These are phyloP conservation scores for Colletotrichum sp. DNA, from an alignment of 2,329 filamentous ascomycete species.

Conservation along the genomic window DNA sequence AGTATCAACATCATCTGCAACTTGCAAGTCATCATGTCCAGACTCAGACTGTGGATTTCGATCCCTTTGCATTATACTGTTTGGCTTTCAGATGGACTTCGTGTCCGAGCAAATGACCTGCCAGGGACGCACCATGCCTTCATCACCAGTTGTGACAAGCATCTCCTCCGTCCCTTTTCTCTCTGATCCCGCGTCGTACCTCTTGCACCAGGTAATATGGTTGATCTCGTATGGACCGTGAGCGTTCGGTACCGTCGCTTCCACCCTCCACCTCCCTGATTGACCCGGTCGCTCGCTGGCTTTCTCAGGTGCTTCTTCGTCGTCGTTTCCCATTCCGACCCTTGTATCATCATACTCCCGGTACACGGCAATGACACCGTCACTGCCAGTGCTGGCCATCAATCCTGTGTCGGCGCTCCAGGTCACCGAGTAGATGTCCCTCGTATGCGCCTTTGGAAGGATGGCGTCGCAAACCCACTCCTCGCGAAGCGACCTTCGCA, in stretches of 20 bases:
- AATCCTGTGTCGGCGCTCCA: conserved; percentile 83
- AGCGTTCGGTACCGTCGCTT: conserved; percentile 73
- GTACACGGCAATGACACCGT: conserved; percentile 83
- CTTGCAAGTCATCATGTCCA: not conserved
- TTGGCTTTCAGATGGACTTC: not conserved
- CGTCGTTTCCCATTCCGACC: not conserved
- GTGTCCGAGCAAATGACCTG: conserved; percentile 45
- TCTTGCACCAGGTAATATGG: conserved; percentile 84
- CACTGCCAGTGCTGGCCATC: conserved; percentile 87
- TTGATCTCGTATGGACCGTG: conserved; percentile 97
- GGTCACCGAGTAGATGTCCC: conserved; percentile 82
- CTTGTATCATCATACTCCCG: conserved; percentile 54
- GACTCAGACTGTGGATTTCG: not conserved
- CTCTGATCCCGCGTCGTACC: conserved; percentile 70
- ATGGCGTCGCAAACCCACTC: conserved; percentile 80
- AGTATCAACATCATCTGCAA: not conserved
- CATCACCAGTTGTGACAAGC: conserved; percentile 89
- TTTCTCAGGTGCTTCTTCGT: conserved; percentile 24
- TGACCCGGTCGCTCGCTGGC: not conserved
- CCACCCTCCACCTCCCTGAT: conserved; percentile 67
- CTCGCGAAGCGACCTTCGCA: conserved; percentile 79
- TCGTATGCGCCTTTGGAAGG: conserved; percentile 77
- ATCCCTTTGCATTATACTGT: not conserved
- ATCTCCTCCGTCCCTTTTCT: conserved; percentile 75
- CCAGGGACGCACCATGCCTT: conserved; percentile 89